These are phyloP conservation scores for Sisymbrium altissimum DNA, from an alignment of 345 rosid species.

Conservation along the genomic window DNA sequence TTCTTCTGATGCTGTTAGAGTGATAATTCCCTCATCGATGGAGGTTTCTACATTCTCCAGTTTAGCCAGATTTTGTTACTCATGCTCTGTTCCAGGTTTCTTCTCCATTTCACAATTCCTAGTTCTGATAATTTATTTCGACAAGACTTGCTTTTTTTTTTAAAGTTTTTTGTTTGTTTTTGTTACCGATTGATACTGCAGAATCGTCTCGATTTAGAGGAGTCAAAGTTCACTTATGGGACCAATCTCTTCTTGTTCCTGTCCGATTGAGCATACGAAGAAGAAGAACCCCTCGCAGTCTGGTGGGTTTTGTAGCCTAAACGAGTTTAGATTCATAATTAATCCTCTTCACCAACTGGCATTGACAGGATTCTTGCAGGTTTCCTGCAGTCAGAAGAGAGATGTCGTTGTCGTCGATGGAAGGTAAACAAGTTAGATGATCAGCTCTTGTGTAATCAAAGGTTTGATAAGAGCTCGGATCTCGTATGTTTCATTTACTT, in stretches of 20 bases:
- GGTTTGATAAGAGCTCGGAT: background rate
- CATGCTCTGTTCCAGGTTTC: conserved; percentile 43
- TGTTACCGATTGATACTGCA: conserved; percentile 24
- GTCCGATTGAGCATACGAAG: conserved; percentile 34
- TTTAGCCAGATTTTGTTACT: conserved; percentile 21
- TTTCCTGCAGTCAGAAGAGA: conserved; percentile 51
- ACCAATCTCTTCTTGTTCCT: conserved; percentile 29
- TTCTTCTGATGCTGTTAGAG: background rate
- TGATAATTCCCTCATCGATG: conserved; percentile 30
- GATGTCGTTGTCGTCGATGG: conserved; percentile 51
- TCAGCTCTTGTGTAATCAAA: background rate
- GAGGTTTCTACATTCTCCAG: conserved; percentile 42
- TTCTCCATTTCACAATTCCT: background rate
- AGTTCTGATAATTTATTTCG: background rate
- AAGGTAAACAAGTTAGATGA: conserved; percentile 40
- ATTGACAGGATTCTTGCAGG: conserved; percentile 29
- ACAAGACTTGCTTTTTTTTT: background rate
- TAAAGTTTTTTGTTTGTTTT: background rate
- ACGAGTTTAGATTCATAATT: background rate
- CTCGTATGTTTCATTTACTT: background rate
- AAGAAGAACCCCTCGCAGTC: conserved; percentile 32
- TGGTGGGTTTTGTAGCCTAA: background rate
- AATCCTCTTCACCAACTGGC: background rate
- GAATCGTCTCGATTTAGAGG: conserved; percentile 38
- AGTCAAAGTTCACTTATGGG: conserved; percentile 31